These are phyloP conservation scores for Linum trigynum DNA, from an alignment of 345 rosid species.

Conservation along the genomic window DNA sequence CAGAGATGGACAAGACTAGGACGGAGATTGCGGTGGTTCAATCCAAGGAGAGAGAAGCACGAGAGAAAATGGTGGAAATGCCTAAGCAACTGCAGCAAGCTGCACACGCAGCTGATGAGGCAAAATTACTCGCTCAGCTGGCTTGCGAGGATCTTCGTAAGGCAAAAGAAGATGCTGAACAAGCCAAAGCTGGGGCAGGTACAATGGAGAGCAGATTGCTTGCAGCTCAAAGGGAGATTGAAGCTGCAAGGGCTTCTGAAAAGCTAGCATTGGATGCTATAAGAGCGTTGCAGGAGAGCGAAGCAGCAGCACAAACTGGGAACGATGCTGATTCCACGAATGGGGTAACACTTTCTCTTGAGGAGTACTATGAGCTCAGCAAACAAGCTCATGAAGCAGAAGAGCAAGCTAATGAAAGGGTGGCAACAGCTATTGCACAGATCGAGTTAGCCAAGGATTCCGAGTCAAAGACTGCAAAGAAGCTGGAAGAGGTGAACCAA, in stretches of 20 bases:
- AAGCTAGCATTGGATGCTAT: conserved; percentile 75
- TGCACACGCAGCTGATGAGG: conserved; percentile 69
- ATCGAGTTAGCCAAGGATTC: conserved; percentile 67
- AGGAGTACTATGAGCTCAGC: conserved; percentile 86
- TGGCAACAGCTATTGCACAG: conserved; percentile 59
- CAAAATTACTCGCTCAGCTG: conserved; percentile 48
- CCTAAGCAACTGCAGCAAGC: conserved; percentile 73
- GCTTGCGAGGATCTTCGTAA: conserved; percentile 70
- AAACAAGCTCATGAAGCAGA: conserved; percentile 69
- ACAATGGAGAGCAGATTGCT: conserved; percentile 60
- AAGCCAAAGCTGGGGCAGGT: conserved; percentile 69
- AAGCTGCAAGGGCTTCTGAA: conserved; percentile 81
- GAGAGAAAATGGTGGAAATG: conserved; percentile 47
- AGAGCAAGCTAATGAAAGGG: conserved; percentile 61
- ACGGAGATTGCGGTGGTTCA: conserved; percentile 46
- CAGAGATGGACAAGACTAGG: conserved; percentile 58
- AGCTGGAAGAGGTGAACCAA: conserved; percentile 50
- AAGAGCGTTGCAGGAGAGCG: conserved; percentile 80
- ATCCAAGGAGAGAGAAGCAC: conserved; percentile 57
- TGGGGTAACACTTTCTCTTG: conserved; percentile 61
- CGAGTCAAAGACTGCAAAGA: conserved; percentile 42
- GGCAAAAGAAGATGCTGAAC: conserved; percentile 70
- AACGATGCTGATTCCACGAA: conserved; percentile 34
- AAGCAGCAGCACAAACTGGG: conserved; percentile 36
- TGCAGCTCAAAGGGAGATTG: conserved; percentile 75